Conservation (phyloP, 2,329 filamentous ascomycete species). For the Eutypa lata region DNA sequence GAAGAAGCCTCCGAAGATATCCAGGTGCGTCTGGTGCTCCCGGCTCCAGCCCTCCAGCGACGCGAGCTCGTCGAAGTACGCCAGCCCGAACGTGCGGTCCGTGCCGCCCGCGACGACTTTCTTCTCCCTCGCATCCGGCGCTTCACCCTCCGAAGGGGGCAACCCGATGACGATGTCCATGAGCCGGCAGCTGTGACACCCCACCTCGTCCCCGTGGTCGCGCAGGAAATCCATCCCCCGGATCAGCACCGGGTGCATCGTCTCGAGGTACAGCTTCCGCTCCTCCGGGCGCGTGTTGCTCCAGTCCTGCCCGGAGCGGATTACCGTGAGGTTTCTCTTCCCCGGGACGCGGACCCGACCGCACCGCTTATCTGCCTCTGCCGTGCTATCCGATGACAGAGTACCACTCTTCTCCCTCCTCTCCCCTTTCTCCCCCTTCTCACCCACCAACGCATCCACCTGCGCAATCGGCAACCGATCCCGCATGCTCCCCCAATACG, state of each 20-base stretch:
- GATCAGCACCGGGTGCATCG: conserved; percentile 41
- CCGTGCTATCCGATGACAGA: no score
- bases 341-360: conserved; percentile 28
- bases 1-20: conserved; percentile 38
- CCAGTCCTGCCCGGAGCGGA: conserved; percentile 46
- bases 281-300: conserved; percentile 36
- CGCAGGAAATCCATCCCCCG: conserved; percentile 43
- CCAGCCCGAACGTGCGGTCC: conserved; percentile 39
- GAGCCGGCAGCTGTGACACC: conserved; percentile 41
- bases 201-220: conserved; percentile 38
- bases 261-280: conserved; percentile 39
- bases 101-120: conserved; percentile 11
- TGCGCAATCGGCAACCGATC: conserved; percentile 39
- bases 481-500: conserved; percentile 45
- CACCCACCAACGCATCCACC: conserved; percentile 30
- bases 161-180: conserved; percentile 41
- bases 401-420: no score
- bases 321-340: conserved; percentile 38
- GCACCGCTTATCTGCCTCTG: neutral
- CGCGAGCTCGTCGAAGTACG: conserved; percentile 38
- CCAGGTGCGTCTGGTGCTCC: conserved; percentile 36
- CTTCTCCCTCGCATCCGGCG: no score
- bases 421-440: conserved; percentile 4
- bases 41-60: conserved; percentile 38
- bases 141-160: no score